These are phyloP conservation scores for Pseudocercospora crystallina DNA, from an alignment of 2,329 filamentous ascomycete genomes.

Conservation along the genomic window DNA sequence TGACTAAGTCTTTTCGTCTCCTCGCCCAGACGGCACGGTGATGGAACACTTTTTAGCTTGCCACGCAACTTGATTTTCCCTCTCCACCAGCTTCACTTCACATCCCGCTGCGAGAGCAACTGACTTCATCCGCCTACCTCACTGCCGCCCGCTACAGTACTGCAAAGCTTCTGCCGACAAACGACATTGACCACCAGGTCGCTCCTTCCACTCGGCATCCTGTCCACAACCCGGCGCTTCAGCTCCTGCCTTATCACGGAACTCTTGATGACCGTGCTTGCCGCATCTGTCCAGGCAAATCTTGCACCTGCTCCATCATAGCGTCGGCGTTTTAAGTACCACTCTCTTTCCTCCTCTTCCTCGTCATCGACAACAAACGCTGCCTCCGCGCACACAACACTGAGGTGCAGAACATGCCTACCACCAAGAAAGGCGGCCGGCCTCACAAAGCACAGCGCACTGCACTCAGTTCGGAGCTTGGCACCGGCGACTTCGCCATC, in stretches of 20 bases:
- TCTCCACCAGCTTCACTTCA: no score
- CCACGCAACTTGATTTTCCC: no score
- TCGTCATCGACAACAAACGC: not conserved
- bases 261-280: slow-evolving; percentile 1
- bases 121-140: no score
- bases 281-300: slow-evolving; percentile 6
- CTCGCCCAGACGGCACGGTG: no score
- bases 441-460: slow-evolving; percentile 11
- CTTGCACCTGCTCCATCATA: slow-evolving; percentile 4
- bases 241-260: not conserved
- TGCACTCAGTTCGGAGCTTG: slow-evolving; percentile 29
- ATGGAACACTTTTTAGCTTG: no score
- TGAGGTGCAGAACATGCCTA: slow-evolving; percentile 19
- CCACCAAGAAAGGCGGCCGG: slow-evolving; percentile 9
- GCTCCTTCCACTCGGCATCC: no score
- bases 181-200: no score
- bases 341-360: slow-evolving; percentile 4
- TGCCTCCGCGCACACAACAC: slow-evolving; percentile 3
- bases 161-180: no score
- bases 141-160: no score
- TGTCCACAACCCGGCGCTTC: no score
- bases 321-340: not conserved
- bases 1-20: no score
- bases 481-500: slow-evolving; percentile 28
- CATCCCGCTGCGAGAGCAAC: no score